These are phyloP conservation scores for Fusarium domesticum DNA, from an alignment of 2,329 filamentous ascomycete genomes.

Conservation along the genomic window DNA sequence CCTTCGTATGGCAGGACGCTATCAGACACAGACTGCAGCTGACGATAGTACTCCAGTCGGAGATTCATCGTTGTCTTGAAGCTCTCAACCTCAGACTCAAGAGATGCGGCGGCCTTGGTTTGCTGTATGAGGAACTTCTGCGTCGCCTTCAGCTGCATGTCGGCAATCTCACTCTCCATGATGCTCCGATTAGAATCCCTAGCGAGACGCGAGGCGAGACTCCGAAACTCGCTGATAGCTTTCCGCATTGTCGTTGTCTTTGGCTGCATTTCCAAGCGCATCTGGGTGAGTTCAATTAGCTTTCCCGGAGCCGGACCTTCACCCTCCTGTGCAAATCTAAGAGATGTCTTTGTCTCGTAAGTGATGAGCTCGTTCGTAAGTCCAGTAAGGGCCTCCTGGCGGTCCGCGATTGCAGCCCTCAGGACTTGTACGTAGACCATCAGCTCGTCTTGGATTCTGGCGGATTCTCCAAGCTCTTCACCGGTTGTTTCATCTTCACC, in stretches of 20 bases:
- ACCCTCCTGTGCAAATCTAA: conserved; percentile 57
- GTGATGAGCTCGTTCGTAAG: conserved; percentile 71
- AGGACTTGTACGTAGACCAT: conserved; percentile 82
- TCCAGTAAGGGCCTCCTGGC: conserved; percentile 72
- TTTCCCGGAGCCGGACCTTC: conserved; percentile 70
- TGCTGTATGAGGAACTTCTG: conserved; percentile 54
- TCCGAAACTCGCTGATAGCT: conserved; percentile 66
- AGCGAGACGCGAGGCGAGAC: conserved; percentile 55
- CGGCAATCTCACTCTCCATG: conserved; percentile 64
- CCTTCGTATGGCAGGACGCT: conserved; percentile 74
- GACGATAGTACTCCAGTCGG: conserved; percentile 84
- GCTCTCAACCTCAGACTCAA: conserved; percentile 70
- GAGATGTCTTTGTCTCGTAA: conserved; percentile 65
- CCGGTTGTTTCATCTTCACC: conserved; percentile 71
- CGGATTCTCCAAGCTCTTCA: conserved; percentile 85
- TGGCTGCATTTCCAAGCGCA: conserved; percentile 49
- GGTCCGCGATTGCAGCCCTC: conserved; percentile 72
- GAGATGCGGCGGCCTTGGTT: conserved; percentile 43
- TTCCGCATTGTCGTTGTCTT: conserved; percentile 65
- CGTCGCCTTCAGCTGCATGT: conserved; percentile 58
- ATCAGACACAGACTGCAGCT: conserved; percentile 88
- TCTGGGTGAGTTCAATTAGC: conserved; percentile 49
- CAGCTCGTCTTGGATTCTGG: conserved; percentile 82
- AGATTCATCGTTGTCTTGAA: conserved; percentile 80
- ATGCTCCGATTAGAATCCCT: conserved; percentile 51